Evolutionary conservation across 2,329 filamentous ascomycete genomes (phyloP), one percentile per base, ranked within the genome.

Genomic region (Calonectria hongkongensis): DNA sequence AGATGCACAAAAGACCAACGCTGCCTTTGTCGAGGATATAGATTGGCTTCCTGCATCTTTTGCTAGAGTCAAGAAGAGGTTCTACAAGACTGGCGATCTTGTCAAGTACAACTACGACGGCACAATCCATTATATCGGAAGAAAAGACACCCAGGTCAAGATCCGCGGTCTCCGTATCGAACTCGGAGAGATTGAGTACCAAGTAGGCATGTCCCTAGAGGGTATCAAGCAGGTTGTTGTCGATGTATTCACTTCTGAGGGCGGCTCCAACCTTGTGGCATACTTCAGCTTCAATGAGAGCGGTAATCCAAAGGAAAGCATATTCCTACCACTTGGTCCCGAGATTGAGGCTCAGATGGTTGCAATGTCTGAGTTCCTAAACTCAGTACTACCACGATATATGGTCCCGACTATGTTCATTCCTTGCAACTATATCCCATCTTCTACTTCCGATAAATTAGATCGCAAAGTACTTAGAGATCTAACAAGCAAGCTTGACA

Each of bases 101-200:
- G 60, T 65, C 25, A 70, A 33, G 41, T 70, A 70, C n/a, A 70
- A 41, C 15, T 50, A 25, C 15, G 58, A 70, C 45, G 67, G 67
- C 41, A 56, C 47, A 30, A 51, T 70, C 15, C 39, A 25, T 5
- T 64, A 63, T 21, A 41, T 65, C 16, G 67, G 67, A 28, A 78
- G 81, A 21, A 78, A 79, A 2, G 81, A 83, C 28, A 65, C 70
- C 6, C 81, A 82, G 43, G 72, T 82, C 66, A 82, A 83, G 71
- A 75, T 83, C 15, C 77, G 80, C 25, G 81, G 82, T 15, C 78
- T 82, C 16, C 78, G 82, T 7, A 65, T 83, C 39, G 82, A 84
- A 69, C 66, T 78, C 1, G 76, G 69, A 0, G 67, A 70, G 25
- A 36, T 70, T 33, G 67, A 70, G 47, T 45, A 70, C 48, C 58